Conservation (phyloP, 148 eudicot genomes). For the Salicornia ramosissima region DNA sequence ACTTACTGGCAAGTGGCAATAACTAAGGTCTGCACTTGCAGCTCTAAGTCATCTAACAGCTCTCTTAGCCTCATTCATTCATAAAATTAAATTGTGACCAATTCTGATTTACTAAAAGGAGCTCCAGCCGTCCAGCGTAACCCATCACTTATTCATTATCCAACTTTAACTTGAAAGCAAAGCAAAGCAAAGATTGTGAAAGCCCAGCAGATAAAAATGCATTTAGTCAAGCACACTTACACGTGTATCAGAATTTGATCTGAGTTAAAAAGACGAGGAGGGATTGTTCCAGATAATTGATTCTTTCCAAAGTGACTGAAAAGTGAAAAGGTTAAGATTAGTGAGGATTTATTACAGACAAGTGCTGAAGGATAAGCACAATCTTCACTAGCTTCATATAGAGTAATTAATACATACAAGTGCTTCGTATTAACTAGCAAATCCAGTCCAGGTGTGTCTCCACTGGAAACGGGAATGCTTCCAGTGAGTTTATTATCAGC, state of each 20-base stretch:
- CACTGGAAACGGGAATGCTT: constrained; percentile 65
- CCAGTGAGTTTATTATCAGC: constrained; percentile 69
- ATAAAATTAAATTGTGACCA: not conserved
- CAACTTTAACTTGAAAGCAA: not conserved
- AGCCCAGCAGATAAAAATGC: not conserved
- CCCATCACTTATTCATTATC: not conserved
- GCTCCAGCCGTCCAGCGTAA: not conserved
- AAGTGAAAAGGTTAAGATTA: constrained; percentile 14
- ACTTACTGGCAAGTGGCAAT: too few species aligned
- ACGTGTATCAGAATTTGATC: constrained; percentile 63
- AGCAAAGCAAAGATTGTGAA: not conserved
- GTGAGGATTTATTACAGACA: not conserved
- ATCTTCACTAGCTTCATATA: not conserved
- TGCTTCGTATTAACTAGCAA: constrained; percentile 53
- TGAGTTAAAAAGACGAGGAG: constrained; percentile 50
- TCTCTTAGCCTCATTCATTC: not conserved
- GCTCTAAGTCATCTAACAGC: not conserved
- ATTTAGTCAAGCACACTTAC: constrained; percentile 41
- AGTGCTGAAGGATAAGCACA: not conserved
- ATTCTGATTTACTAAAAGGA: not conserved
- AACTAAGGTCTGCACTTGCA: not conserved
- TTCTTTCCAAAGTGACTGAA: constrained; percentile 78
- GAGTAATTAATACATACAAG: constrained; percentile 50
- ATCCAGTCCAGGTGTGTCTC: constrained; percentile 59
- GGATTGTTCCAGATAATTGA: constrained; percentile 63